phyloP scores from a whole-genome alignment of 495 filamentous ascomycete genomes.

The Aspergillus indologenus region DNA sequence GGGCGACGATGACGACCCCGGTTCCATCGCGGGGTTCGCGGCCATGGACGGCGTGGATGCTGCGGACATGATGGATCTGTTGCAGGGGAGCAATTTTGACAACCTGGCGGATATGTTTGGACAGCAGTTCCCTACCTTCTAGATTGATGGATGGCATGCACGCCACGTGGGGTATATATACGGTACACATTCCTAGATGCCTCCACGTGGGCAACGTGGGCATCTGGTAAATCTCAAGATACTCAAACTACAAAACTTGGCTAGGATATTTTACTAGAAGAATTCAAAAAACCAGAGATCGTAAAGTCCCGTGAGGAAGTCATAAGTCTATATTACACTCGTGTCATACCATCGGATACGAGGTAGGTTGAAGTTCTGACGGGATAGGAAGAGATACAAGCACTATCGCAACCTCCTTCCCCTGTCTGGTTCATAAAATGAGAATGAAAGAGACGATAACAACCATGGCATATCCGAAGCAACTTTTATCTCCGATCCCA shows the following conservation, averaged over 20 bases:
- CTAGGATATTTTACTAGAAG: too few relatives aligned
- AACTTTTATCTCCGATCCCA: constrained; percentile 26
- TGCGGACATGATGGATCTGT: constrained; percentile 39
- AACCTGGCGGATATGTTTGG: constrained; percentile 39
- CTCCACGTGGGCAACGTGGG: too few relatives aligned
- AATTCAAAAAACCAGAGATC: constrained; percentile 5
- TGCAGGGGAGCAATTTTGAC: constrained; percentile 38
- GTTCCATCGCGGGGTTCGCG: not conserved
- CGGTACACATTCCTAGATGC: too few relatives aligned
- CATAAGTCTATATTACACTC: constrained; percentile 44
- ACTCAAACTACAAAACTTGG: too few relatives aligned
- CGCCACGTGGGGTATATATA: too few relatives aligned
- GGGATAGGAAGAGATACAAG: constrained; percentile 28
- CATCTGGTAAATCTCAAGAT: too few relatives aligned
- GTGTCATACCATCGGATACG: constrained; percentile 21
- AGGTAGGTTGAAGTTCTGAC: constrained; percentile 17
- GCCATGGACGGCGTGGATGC: constrained; percentile 32
- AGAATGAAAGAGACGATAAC: constrained; percentile 17
- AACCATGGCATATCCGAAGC: constrained; percentile 27
- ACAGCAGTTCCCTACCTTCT: constrained; percentile 38
- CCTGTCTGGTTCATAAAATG: constrained; percentile 9
- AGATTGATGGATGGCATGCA: too few relatives aligned
- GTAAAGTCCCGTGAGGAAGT: constrained; percentile 31
- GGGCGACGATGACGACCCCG: not conserved
- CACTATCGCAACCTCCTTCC: constrained; percentile 36